These are phyloP conservation scores for Flaveria ramosissima DNA, from an alignment of 129 eudicot genomes.

Conservation along the genomic window DNA sequence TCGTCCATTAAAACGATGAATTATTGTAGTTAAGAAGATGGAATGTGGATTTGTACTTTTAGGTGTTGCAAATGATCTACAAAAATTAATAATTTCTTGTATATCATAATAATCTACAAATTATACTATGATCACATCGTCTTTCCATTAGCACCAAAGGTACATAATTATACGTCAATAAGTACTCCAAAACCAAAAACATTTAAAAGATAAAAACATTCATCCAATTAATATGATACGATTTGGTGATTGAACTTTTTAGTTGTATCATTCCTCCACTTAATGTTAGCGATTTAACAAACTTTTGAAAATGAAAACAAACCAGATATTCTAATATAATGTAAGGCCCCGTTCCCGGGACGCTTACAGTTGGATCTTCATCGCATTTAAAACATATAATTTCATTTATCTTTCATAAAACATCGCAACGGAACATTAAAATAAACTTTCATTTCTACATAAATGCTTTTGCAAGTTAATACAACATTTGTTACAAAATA, in stretches of 20 bases:
- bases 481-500: too few relatives aligned
- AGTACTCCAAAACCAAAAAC: not conserved
- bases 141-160: not conserved
- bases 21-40: not conserved
- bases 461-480: too few relatives aligned
- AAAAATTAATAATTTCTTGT: not conserved
- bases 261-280: not conserved
- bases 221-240: slow-evolving; percentile 6
- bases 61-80: slow-evolving; percentile 3
- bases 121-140: not conserved
- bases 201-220: not conserved
- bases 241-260: slow-evolving; percentile 6
- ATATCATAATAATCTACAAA: not conserved
- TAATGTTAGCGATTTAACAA: not conserved
- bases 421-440: too few relatives aligned
- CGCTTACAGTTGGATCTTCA: too few relatives aligned
- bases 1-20: not conserved
- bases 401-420: too few relatives aligned
- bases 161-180: slow-evolving; percentile 3
- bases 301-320: not conserved
- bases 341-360: too few relatives aligned
- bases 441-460: too few relatives aligned
- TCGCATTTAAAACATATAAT: too few relatives aligned
- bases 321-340: not conserved
- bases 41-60: not conserved